Conservation (phyloP, 2,329 filamentous ascomycete genomes). For the Lachnellula suecica region DNA sequence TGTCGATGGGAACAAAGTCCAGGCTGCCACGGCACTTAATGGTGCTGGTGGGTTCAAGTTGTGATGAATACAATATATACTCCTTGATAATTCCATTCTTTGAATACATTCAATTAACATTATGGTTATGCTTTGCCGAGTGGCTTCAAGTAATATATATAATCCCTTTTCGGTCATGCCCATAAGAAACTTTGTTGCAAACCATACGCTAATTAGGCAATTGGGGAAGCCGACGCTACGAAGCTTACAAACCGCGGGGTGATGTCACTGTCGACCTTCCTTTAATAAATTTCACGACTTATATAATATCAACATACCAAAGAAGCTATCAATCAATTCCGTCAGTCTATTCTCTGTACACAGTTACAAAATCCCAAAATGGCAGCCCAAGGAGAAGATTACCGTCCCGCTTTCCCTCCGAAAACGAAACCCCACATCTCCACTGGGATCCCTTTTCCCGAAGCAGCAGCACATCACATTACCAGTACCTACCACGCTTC, state of each 20-base stretch:
- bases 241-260: background rate
- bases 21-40: slow-evolving; percentile 47
- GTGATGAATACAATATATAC: slow-evolving; percentile 42
- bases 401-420: slow-evolving; percentile 8
- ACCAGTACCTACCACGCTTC: slow-evolving; percentile 26
- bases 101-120: no score
- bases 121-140: background rate
- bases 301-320: background rate
- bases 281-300: no score
- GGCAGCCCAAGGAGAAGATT: slow-evolving; percentile 11
- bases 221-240: no score
- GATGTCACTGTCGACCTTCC: background rate
- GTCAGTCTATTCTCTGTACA: background rate
- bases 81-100: no score
- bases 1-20: slow-evolving; percentile 76
- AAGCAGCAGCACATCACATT: slow-evolving; percentile 30
- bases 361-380: slow-evolving; percentile 2
- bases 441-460: slow-evolving; percentile 27
- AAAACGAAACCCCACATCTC: slow-evolving; percentile 14
- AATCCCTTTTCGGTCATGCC: no score
- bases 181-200: no score
- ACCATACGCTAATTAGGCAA: no score
- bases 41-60: slow-evolving; percentile 61
- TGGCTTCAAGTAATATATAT: no score
- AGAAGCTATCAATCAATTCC: background rate